Evolutionary conservation across 2,329 filamentous ascomycete genomes (phyloP), one percentile per base, ranked within the genome.

Genomic region (Cladorrhinum sp.): DNA sequence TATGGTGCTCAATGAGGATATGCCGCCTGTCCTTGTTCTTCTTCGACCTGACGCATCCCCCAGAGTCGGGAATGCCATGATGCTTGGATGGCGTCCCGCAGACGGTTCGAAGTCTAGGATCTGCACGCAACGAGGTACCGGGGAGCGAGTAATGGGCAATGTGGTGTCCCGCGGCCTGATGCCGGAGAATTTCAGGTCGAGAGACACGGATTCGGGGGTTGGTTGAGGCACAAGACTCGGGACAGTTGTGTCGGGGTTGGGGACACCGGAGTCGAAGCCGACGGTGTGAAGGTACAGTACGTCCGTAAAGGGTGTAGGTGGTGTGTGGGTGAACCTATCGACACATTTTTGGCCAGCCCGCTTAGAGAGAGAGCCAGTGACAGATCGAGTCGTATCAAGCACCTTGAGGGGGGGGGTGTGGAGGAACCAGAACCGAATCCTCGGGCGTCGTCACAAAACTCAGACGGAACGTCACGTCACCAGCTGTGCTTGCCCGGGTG

Each of bases 1-100:
- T 61, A 51, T 59, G 52, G 55, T 60, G 52, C 58, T 60, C 48
- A 63, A 42, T 8, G 53, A n/a, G 42, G 53, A 55, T 36, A 55
- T 30, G 9, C 54, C 54, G 9, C 54, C 54, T 12, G 54, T 28
- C 26, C 39, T 57, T 46, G 54, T 57, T 24, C 39, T 57, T 49
- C 24, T 49, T 26, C 42, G 54, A 20, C 21, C 26, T 30, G 39
- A 39, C 18, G 26, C 6, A n/a, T 49, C 16, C 30, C 42, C 42
- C 36, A 39, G 30, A 28, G 54, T 42, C 20, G 54, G 26, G n/a
- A 26, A 46, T 26, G 39, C 23, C 54, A 57, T 57, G 54, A 14
- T 55, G 18, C 36, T 23, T 57, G 21, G n/a, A 42, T 36, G 18
- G 28, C 6, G 18, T 28, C 6, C 36, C 9, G 52, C 21, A 20